Conservation (phyloP, 2,329 filamentous ascomycete species). For the Dendrostoma leiphaemia region DNA sequence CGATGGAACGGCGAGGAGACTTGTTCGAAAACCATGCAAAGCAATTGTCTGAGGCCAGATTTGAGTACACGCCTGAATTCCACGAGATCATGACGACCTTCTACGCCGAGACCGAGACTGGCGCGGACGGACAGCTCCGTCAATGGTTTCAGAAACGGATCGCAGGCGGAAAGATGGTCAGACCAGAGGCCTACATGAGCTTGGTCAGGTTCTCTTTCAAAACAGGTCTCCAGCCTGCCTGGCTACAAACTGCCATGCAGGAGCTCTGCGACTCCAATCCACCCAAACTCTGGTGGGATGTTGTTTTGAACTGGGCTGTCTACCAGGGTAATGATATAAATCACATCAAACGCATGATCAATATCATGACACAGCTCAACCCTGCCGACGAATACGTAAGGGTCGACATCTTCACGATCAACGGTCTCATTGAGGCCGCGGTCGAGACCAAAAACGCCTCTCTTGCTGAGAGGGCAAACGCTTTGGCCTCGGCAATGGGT, state of each 20-base stretch:
- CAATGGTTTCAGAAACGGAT: conserved; percentile 63
- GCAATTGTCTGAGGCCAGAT: conserved; percentile 46
- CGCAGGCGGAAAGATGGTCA: conserved; percentile 36
- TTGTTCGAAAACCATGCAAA: conserved; percentile 56
- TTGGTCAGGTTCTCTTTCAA: conserved; percentile 61
- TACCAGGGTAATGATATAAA: conserved; percentile 67
- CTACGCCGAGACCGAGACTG: conserved; percentile 56
- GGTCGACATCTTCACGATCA: conserved; percentile 72
- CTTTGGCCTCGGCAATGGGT: conserved; percentile 62
- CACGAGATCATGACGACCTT: conserved; percentile 59
- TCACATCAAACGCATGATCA: conserved; percentile 71
- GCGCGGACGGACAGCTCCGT: conserved; percentile 56
- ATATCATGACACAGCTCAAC: conserved; percentile 57
- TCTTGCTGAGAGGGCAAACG: conserved; percentile 70
- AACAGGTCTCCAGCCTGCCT: conserved; percentile 53
- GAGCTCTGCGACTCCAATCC: conserved; percentile 45
- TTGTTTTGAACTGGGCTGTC: conserved; percentile 73
- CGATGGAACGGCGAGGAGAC: conserved; percentile 54
- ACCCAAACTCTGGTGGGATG: conserved; percentile 64
- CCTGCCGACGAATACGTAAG: conserved; percentile 42
- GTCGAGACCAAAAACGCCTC: conserved; percentile 68
- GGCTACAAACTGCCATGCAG: conserved; percentile 60
- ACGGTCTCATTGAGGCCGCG: conserved; percentile 71
- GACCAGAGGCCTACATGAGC: conserved; percentile 46
- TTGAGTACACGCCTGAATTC: conserved; percentile 43